These are phyloP conservation scores for Raphanus sativus DNA, from an alignment of 345 rosid species.

Conservation along the genomic window DNA sequence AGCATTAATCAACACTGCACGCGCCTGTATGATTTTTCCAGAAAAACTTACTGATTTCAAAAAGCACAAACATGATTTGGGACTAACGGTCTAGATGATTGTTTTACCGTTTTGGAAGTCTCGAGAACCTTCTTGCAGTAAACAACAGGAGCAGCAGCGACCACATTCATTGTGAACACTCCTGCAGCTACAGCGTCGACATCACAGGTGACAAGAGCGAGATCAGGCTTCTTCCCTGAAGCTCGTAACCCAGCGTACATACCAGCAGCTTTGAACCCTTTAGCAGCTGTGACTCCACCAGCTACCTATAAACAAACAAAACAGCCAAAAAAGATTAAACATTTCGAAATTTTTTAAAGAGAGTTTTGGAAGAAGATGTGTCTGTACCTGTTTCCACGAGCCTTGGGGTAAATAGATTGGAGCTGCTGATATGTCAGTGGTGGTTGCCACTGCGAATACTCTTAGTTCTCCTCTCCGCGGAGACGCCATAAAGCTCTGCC, in stretches of 20 bases:
- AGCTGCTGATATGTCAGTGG: conserved; percentile 67
- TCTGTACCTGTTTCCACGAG: conserved; percentile 69
- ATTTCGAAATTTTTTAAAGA: background rate
- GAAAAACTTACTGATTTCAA: background rate
- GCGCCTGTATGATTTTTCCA: conserved; percentile 54
- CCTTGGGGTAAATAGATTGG: conserved; percentile 83
- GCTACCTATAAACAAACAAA: conserved; percentile 50
- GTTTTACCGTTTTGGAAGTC: conserved; percentile 51
- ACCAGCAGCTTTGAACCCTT: conserved; percentile 85
- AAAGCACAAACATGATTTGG: background rate
- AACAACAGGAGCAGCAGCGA: conserved; percentile 93
- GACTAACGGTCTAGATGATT: background rate
- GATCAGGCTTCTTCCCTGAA: conserved; percentile 84
- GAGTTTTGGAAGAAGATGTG: background rate
- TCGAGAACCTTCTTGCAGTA: conserved; percentile 70
- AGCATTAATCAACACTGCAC: conserved; percentile 90
- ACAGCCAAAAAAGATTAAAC: background rate
- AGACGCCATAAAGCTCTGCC: background rate
- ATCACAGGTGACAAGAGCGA: conserved; percentile 83
- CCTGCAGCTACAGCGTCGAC: conserved; percentile 86
- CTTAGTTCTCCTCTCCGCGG: background rate
- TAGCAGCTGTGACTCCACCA: conserved; percentile 93
- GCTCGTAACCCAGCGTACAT: conserved; percentile 86
- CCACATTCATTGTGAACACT: conserved; percentile 74
- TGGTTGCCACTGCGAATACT: conserved; percentile 29